phyloP scores from a whole-genome alignment of 2,329 filamentous ascomycete species.

The Coniochaeta sp. region DNA sequence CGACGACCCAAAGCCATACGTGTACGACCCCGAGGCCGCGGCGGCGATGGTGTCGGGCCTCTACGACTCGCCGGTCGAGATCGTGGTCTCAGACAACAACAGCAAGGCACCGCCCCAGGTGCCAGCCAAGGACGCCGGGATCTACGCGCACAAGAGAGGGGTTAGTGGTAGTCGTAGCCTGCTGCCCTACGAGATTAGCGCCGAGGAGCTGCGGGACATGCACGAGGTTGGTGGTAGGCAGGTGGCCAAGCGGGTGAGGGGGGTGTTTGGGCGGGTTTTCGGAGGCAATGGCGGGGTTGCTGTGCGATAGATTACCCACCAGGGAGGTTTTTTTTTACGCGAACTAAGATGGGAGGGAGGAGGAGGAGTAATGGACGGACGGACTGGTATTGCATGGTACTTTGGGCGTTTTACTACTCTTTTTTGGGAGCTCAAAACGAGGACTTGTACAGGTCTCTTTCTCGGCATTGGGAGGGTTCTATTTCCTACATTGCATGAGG shows the following conservation, averaged over 20 bases:
- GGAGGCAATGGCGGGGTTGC: conserved; percentile 23
- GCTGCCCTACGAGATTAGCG: conserved; percentile 48
- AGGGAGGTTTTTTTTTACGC: not conserved
- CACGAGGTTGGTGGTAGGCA: conserved; percentile 37
- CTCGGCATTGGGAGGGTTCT: not conserved
- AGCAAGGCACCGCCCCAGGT: conserved; percentile 25
- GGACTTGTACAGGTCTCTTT: not conserved
- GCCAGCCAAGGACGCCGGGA: conserved; percentile 22
- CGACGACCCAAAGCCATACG: conserved; percentile 25
- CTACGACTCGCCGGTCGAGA: conserved; percentile 42
- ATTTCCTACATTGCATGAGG: not conserved
- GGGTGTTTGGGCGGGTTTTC: conserved; percentile 47
- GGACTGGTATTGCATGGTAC: too few relatives aligned
- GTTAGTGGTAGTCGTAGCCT: conserved; percentile 17
- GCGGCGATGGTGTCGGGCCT: conserved; percentile 31
- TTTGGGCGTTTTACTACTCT: too few relatives aligned
- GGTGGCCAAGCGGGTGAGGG: conserved; percentile 34
- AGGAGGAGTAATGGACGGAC: too few relatives aligned
- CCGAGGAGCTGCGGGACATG: conserved; percentile 42
- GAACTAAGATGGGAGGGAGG: not conserved
- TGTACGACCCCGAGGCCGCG: conserved; percentile 14
- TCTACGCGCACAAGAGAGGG: conserved; percentile 16
- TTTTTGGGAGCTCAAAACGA: not conserved
- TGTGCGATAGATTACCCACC: not conserved
- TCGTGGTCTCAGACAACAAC: conserved; percentile 21